phyloP scores from a whole-genome alignment of 2,329 filamentous ascomycete species.

The Dactylella cylindrospora region DNA sequence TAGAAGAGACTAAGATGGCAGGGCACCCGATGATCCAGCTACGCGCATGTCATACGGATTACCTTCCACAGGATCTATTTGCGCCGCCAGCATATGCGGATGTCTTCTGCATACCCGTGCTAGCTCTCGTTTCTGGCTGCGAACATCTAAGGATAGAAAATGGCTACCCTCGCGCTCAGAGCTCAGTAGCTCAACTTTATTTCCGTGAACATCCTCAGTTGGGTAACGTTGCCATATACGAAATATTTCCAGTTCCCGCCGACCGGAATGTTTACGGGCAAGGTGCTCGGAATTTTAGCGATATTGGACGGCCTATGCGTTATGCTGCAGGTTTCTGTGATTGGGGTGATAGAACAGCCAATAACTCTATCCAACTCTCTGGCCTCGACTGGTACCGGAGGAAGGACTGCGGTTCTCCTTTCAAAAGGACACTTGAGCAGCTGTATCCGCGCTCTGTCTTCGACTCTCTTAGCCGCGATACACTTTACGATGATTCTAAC shows the following conservation, averaged over 20 bases:
- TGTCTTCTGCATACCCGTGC: slow-evolving; percentile 6
- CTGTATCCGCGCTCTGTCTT: background rate
- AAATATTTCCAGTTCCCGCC: slow-evolving; percentile 4
- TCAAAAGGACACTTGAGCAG: background rate
- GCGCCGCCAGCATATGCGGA: slow-evolving; percentile 10
- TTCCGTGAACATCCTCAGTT: slow-evolving; percentile 11
- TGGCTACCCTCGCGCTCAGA: slow-evolving; percentile 4
- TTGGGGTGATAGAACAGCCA: background rate
- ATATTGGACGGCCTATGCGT: background rate
- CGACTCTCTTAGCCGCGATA: no score
- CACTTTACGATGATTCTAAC: background rate
- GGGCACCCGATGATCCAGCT: background rate
- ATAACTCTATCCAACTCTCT: background rate
- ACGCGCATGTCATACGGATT: slow-evolving; percentile 7
- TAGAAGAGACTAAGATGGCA: background rate
- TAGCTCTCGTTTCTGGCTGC: slow-evolving; percentile 5
- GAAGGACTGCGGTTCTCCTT: background rate
- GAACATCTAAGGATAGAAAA: slow-evolving; percentile 3
- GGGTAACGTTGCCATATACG: slow-evolving; percentile 4
- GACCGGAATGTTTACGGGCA: background rate
- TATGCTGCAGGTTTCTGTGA: background rate
- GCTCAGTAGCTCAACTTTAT: slow-evolving; percentile 1
- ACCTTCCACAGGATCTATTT: slow-evolving; percentile 9
- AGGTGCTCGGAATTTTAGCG: background rate
- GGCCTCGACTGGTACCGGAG: no score